phyloP scores from a whole-genome alignment of 164 flowering plant species.

The Warburgia ugandensis region DNA sequence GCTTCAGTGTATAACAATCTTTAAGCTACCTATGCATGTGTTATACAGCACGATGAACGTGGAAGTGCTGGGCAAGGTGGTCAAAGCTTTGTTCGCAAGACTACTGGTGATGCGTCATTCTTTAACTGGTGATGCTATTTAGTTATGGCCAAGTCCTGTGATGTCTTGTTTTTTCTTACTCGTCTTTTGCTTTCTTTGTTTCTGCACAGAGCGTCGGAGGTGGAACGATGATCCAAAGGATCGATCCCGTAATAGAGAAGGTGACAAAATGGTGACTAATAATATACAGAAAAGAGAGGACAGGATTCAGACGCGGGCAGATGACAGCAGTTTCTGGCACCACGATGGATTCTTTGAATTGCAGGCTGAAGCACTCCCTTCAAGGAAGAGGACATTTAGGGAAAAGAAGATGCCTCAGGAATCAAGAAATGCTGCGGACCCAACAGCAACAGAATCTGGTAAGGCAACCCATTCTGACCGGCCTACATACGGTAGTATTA shows the following conservation, averaged over 20 bases:
- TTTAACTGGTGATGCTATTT: no score
- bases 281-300: constrained; percentile 34
- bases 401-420: constrained; percentile 59
- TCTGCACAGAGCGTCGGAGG: constrained; percentile 65
- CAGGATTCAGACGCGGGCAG: constrained; percentile 24
- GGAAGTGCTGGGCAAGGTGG: constrained; percentile 63
- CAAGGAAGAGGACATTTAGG: constrained; percentile 72
- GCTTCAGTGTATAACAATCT: constrained; percentile 50
- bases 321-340: constrained; percentile 40
- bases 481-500: no score
- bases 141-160: no score
- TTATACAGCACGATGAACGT: constrained; percentile 85
- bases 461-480: no score
- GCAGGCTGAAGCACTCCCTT: constrained; percentile 43
- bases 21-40: constrained; percentile 73
- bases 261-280: constrained; percentile 17
- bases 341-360: constrained; percentile 64
- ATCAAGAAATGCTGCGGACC: constrained; percentile 23
- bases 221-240: constrained; percentile 41
- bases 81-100: constrained; percentile 39
- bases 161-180: no score
- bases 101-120: constrained; percentile 33
- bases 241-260: constrained; percentile 20
- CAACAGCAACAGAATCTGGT: constrained; percentile 24
- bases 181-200: no score